These are phyloP conservation scores for Fusarium napiforme DNA, from an alignment of 2,329 filamentous ascomycete genomes.

Conservation along the genomic window DNA sequence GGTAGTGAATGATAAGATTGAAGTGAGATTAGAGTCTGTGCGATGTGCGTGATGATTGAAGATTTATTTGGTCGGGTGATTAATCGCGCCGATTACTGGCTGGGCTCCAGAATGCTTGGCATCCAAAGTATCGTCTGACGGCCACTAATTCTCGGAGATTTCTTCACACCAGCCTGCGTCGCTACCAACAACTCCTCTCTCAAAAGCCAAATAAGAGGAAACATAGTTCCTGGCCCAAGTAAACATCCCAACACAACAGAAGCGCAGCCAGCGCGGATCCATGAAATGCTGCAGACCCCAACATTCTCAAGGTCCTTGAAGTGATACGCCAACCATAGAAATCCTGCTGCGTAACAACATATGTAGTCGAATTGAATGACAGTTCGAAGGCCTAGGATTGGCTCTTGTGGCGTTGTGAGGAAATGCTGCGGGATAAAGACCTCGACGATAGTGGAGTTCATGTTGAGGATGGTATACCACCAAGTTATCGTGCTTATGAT, in stretches of 20 bases:
- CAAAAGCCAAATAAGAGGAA: constrained; percentile 34
- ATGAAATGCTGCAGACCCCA: constrained; percentile 25
- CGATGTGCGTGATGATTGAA: not conserved
- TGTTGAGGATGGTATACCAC: constrained; percentile 34
- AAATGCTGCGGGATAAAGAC: constrained; percentile 43
- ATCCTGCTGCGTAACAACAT: constrained; percentile 23
- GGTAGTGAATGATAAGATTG: not conserved
- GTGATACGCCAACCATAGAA: constrained; percentile 41
- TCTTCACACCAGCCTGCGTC: not conserved
- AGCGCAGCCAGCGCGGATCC: not conserved
- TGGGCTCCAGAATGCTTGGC: not conserved
- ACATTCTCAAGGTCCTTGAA: constrained; percentile 39
- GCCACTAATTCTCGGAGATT: not conserved
- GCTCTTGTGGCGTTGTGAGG: constrained; percentile 17
- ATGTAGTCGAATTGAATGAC: constrained; percentile 48
- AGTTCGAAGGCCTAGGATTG: constrained; percentile 24
- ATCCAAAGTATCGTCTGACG: not conserved
- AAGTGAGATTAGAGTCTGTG: not conserved
- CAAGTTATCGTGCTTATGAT: constrained; percentile 14
- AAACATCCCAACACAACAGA: not conserved
- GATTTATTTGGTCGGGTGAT: not conserved
- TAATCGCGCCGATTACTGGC: not conserved
- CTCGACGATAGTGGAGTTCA: constrained; percentile 7
- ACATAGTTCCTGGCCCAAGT: constrained; percentile 28
- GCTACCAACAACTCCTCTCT: constrained; percentile 31